phyloP scores from a whole-genome alignment of 192 early-diverging fungal genomes.

The Entomortierella lignicola region DNA sequence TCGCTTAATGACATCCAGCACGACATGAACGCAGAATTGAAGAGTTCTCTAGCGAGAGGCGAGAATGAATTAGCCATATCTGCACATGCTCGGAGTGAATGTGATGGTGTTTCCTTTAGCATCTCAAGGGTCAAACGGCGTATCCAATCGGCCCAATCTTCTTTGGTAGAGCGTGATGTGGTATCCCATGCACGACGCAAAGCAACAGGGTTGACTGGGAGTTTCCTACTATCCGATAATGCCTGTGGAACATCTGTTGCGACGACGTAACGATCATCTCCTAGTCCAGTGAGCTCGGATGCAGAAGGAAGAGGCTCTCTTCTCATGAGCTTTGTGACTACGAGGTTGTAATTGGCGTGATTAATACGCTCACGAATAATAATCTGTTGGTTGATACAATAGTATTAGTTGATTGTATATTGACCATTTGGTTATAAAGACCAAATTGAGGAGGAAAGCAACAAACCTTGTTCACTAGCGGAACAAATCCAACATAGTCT shows the following conservation, averaged over 20 bases:
- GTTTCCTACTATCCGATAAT: constrained; percentile 69
- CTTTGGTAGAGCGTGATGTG: constrained; percentile 84
- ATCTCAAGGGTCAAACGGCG: constrained; percentile 88
- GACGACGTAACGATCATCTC: constrained; percentile 47
- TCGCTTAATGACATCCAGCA: constrained; percentile 94
- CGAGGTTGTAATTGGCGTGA: constrained; percentile 78
- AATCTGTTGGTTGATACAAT: constrained; percentile 15
- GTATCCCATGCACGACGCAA: constrained; percentile 90
- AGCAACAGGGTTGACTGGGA: constrained; percentile 86
- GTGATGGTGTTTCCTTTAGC: constrained; percentile 94
- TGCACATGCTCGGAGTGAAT: constrained; percentile 91
- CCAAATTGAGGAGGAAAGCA: not conserved
- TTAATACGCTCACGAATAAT: constrained; percentile 71
- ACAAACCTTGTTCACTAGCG: constrained; percentile 81
- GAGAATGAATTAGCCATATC: constrained; percentile 82
- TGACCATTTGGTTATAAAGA: too few relatives aligned
- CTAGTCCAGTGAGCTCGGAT: constrained; percentile 32
- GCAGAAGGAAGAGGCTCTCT: constrained; percentile 75
- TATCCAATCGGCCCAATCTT: constrained; percentile 98
- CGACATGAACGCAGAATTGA: constrained; percentile 97
- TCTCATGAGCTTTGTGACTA: constrained; percentile 77
- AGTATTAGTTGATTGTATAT: too few relatives aligned
- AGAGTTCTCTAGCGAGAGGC: constrained; percentile 89
- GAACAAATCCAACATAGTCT: constrained; percentile 89
- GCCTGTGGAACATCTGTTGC: constrained; percentile 70